Base-by-base conservation (phyloP, 2,329 filamentous ascomycete genomes). In the Madurella fahalii region DNA sequence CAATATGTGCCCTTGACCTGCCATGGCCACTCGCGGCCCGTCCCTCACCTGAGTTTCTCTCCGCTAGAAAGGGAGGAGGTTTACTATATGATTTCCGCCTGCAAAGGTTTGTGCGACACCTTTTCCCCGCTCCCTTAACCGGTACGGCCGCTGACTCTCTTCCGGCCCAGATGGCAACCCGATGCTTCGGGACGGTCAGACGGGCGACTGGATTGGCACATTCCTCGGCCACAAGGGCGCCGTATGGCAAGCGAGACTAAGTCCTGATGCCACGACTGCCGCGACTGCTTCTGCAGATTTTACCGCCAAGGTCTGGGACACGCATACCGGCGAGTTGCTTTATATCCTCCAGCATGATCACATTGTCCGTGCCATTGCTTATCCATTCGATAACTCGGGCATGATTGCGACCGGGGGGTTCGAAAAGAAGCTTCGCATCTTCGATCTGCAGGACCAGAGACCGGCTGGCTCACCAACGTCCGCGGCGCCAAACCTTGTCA, bases 191-290 rank as follows among this genome's bases (percentile, higher is more conserved):
- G 90, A 97, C 74, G 94, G 94, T 59, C 82, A 95, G 58, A 99
- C 93, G 46, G 94, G 94, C 56, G 92, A 96, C 72, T 96, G 92
- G 89, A 97, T 97, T 64, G 94, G 94, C 47, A 97, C 94, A 39
- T 97, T 97, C 69, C 87, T 99, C 65, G 94, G 94, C 40, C 94
- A 99, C 77, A 97, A 99, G 74, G 94, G 94, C 59, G 94, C 94
- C 39, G 93, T 97, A 57, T 99, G 94, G 91, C 92, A 96, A 75
- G 90, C 92, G 51, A 84, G 92, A 64, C 80, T 99, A 37, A 96
- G 91, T 50, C 85, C 89, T 17, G 91, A 97, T 73, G 90, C 91
- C 41, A 85, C 84, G 25, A 86, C 91, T 46, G 93, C 94, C 54
- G 94, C 92, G 9, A 97, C 95, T 34, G 94, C 90, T 45, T 95